phyloP scores from a whole-genome alignment of 1,284 basidiomycete species.

The Apiotrichum domesticum region DNA sequence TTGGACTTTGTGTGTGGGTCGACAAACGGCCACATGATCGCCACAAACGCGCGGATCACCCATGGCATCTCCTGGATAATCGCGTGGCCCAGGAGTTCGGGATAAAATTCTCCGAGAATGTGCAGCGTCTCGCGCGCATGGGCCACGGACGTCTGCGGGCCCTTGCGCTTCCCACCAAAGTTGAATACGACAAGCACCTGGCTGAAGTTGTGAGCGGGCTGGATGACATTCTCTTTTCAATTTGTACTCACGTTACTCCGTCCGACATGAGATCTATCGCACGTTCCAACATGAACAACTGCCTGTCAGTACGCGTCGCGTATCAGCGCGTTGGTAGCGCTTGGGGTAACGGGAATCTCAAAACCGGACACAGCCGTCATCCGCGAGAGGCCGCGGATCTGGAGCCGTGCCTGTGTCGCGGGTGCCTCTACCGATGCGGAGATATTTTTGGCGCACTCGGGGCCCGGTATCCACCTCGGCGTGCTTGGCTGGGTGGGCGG shows the following conservation, averaged over 20 bases:
- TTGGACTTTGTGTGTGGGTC: conserved; percentile 34
- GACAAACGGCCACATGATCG: conserved; percentile 42
- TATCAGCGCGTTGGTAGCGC: too few species aligned
- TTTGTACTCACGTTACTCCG: conserved; percentile 22
- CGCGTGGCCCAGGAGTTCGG: conserved; percentile 30
- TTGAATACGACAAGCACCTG: conserved; percentile 35
- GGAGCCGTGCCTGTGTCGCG: too few species aligned
- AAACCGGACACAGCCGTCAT: too few species aligned
- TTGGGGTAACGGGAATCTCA: too few species aligned
- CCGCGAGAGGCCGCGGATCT: too few species aligned
- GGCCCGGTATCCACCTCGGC: too few species aligned
- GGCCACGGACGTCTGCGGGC: conserved; percentile 28
- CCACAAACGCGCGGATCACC: conserved; percentile 35
- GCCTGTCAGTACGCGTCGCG: not conserved
- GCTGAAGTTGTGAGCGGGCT: conserved; percentile 7
- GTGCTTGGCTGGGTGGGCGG: too few species aligned
- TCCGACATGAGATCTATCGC: conserved; percentile 36
- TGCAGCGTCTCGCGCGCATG: conserved; percentile 27
- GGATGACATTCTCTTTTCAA: too few species aligned
- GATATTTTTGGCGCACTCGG: too few species aligned
- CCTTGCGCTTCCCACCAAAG: conserved; percentile 40
- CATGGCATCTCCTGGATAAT: conserved; percentile 37
- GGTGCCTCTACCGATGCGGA: too few species aligned
- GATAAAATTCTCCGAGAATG: conserved; percentile 29
- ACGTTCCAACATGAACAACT: conserved; percentile 41